Base-by-base conservation (phyloP, 2,329 filamentous ascomycete genomes). In the Botrytis hyacinthi region DNA sequence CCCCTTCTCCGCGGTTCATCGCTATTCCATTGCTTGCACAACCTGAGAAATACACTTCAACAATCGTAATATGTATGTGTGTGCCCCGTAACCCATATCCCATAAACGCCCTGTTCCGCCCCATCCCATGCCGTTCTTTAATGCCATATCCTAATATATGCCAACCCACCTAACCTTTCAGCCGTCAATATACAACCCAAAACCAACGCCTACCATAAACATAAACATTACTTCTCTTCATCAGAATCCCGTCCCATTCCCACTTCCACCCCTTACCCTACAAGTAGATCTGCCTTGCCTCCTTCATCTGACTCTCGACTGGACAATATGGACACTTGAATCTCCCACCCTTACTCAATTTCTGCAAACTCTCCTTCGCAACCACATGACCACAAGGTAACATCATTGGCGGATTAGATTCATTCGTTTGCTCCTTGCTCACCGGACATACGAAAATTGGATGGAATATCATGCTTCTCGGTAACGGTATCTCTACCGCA, bases 301-400 rank as follows among this genome's bases (percentile, higher is more conserved):
- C 94, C 77, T 89, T 90, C 2, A 92, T 85, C 76, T 91, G 87
- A 63, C 93, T 94, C 83, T 98, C 95, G 44, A 85, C 90, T 0
- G 96, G 96, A 80, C 96, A 99, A 81, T 99, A 99, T 0, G 96
- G 96, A 80, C 96, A 99, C 82, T 99, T 99, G 86, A 97, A 97
- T 74, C 92, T 86, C 60, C 85, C 88, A 0, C 92, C 91, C 83
- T 97, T 97, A 72, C 91, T 91, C 60, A 98, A 86, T 80, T 90
- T 91, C 74, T 92, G 89, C 69, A 99, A 84, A 48, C 92, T 94
- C 80, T 98, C 95, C 76, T 91, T 88, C 29, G 94, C 95, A 74
- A 99, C 91, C 70, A 98, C 95, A 83, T 99, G 96, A 9, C 96
- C 95, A 80, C 96, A 99, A 0, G 93, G 93, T 80, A 99, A 90